Conservation (phyloP, 345 rosid genomes). For the Euphorbia pulcherrima region DNA sequence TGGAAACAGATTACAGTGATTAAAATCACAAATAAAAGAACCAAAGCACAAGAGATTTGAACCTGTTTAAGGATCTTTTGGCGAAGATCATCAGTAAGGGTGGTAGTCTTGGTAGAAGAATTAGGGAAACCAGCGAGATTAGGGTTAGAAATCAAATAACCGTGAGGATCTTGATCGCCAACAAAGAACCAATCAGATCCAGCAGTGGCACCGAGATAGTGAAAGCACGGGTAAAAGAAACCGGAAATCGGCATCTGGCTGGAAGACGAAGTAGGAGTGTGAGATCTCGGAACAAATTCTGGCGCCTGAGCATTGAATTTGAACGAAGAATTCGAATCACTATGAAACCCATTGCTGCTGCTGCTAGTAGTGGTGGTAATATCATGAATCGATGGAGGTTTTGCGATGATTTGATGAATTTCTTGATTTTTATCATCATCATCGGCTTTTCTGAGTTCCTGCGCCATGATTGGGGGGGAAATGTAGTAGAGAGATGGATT, state of each 20-base stretch:
- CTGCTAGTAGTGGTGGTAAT: neutral
- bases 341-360: constrained; percentile 18
- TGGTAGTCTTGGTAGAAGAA: constrained; percentile 36
- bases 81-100: constrained; percentile 70
- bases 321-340: constrained; percentile 34
- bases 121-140: constrained; percentile 41
- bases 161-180: constrained; percentile 61
- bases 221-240: constrained; percentile 62
- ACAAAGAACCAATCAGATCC: constrained; percentile 77
- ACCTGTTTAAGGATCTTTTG: constrained; percentile 92
- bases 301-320: constrained; percentile 92
- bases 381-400: neutral
- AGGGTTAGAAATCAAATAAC: constrained; percentile 49
- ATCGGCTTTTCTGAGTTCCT: constrained; percentile 36
- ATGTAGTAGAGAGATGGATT: neutral
- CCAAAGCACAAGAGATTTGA: neutral
- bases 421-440: constrained; percentile 28
- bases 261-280: neutral
- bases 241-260: constrained; percentile 51
- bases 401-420: constrained; percentile 14
- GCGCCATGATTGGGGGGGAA: constrained; percentile 42
- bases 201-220: constrained; percentile 48
- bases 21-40: no score
- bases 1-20: neutral
- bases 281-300: constrained; percentile 78